Evolutionary conservation across 1,284 basidiomycete genomes (phyloP).

Genomic region (Veloboletus limbatus): DNA sequence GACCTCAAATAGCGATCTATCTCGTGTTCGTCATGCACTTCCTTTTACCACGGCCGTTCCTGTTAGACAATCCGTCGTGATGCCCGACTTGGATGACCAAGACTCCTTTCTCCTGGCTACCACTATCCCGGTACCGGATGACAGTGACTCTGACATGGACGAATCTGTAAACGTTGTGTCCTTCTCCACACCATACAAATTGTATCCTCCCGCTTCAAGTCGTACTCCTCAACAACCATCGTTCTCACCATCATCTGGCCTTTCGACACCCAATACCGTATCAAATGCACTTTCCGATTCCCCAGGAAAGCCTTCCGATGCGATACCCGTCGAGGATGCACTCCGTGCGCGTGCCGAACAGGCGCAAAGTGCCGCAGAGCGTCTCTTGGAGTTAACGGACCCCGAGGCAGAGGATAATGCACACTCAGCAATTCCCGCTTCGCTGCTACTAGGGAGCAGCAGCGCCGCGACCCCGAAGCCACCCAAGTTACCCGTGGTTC

Average conservation of each 20-base stretch:
- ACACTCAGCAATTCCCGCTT: constrained; percentile 53
- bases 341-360: constrained; percentile 82
- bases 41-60: constrained; percentile 32
- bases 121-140: constrained; percentile 67
- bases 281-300: constrained; percentile 61
- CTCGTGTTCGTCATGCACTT: constrained; percentile 34
- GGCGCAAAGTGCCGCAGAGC: constrained; percentile 82
- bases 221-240: constrained; percentile 36
- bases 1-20: constrained; percentile 41
- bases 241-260: constrained; percentile 52
- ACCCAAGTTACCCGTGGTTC: constrained; percentile 23
- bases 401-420: constrained; percentile 58
- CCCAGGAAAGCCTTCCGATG: constrained; percentile 37
- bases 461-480: constrained; percentile 40
- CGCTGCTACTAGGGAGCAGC: constrained; percentile 49
- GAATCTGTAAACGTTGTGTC: constrained; percentile 62
- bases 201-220: constrained; percentile 38
- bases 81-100: constrained; percentile 44
- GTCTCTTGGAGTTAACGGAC: constrained; percentile 76
- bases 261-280: constrained; percentile 45
- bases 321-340: constrained; percentile 72
- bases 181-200: constrained; percentile 66
- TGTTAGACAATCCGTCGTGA: constrained; percentile 38
- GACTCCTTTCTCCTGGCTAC: constrained; percentile 70
- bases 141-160: constrained; percentile 63